These are phyloP conservation scores for Teunomyces kruisii DNA, from an alignment of 805 yeast species.

Conservation along the genomic window DNA sequence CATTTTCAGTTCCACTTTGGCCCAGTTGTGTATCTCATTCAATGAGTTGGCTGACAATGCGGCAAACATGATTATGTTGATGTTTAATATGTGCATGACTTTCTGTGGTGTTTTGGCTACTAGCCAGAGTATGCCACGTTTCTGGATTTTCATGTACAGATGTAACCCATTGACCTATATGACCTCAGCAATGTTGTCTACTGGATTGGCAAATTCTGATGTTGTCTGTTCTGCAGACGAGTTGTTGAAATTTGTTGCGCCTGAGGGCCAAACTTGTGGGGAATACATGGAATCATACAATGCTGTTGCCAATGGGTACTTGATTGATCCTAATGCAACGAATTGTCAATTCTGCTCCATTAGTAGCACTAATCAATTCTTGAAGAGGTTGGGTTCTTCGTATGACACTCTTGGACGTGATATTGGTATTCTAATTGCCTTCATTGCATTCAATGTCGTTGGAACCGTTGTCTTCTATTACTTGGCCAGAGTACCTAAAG, in stretches of 20 bases:
- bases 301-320: constrained; percentile 28
- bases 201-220: constrained; percentile 18
- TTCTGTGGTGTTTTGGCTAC: constrained; percentile 29
- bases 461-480: constrained; percentile 37
- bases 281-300: constrained; percentile 21
- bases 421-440: constrained; percentile 27
- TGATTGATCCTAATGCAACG: constrained; percentile 44
- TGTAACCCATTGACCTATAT: constrained; percentile 27
- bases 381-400: constrained; percentile 43
- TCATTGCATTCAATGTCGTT: constrained; percentile 26
- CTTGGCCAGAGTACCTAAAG: constrained; percentile 41
- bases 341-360: constrained; percentile 63
- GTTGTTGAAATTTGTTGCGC: constrained; percentile 15
- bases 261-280: constrained; percentile 21
- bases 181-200: constrained; percentile 11
- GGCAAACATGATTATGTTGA: constrained; percentile 22
- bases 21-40: constrained; percentile 22
- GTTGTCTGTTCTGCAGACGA: constrained; percentile 19
- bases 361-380: constrained; percentile 57
- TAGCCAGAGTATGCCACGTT: constrained; percentile 17
- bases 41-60: constrained; percentile 24
- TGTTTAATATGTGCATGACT: constrained; percentile 26
- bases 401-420: constrained; percentile 31
- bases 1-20: constrained; percentile 21
- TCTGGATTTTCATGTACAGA: constrained; percentile 32